Evolutionary conservation across 306 rosid genomes (phyloP).

Genomic region (Ormosia semicastrata): DNA sequence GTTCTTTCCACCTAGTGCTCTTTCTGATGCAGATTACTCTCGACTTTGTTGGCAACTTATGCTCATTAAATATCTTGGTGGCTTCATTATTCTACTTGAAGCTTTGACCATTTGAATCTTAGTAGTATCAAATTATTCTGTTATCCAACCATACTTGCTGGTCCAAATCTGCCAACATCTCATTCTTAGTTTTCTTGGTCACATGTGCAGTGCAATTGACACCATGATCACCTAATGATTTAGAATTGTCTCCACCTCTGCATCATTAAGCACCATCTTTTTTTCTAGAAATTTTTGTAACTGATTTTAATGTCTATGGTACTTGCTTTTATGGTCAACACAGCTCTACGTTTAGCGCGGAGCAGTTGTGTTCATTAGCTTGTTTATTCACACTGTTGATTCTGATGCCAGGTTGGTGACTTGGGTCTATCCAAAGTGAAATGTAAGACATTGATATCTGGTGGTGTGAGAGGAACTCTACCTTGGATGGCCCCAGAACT

Average conservation of each 20-base stretch:
- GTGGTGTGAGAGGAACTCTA: constrained; percentile 94
- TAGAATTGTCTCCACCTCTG: constrained; percentile 3
- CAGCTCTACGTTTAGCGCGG: neutral
- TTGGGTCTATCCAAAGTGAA: constrained; percentile 94
- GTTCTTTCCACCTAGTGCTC: neutral
- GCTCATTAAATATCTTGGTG: neutral
- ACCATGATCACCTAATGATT: neutral
- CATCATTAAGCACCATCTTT: neutral
- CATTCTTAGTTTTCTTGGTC: neutral
- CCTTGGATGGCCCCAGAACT: constrained; percentile 99
- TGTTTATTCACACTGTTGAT: constrained; percentile 14
- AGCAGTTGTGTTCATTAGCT: constrained; percentile 22
- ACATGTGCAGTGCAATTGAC: neutral
- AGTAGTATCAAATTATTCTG: neutral
- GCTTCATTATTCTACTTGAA: neutral
- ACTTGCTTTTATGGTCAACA: constrained; percentile 8
- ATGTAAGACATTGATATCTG: constrained; percentile 86
- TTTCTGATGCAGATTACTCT: neutral
- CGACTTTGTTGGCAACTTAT: neutral
- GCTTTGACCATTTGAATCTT: neutral
- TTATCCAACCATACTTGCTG: neutral
- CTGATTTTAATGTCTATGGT: constrained; percentile 13
- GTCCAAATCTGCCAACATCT: neutral
- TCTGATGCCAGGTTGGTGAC: constrained; percentile 75
- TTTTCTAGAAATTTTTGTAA: neutral